Base-by-base conservation (phyloP, 306 rosid genomes). In the Cicer bijugum region DNA sequence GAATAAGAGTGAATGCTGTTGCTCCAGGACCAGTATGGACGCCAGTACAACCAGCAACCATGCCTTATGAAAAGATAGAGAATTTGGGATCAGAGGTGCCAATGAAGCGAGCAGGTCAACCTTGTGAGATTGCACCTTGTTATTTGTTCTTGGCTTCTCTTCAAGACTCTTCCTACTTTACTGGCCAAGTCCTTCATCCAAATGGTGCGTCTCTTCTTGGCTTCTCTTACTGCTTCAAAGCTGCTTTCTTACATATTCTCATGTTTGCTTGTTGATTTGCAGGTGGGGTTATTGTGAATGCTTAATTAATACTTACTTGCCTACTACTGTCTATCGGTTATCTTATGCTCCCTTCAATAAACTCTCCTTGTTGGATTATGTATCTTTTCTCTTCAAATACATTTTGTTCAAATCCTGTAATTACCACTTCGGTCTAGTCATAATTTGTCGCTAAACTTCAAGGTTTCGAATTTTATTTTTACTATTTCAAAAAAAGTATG, bases 1-100 rank as follows among this genome's bases (percentile, higher is more conserved):
- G 90, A 19, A 88, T 88, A 37, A 77, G 92, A 17, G 92, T 88
- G 7, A 88, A 88, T 28, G 90, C 75, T 0, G 92, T 88, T 77
- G 92, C 90, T 5, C 90, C 92, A 0, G 88, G 92, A 1, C 88
- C 89, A 0, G 86, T 85, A 8, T 88, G 89, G 92, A 88, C 89
- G 4, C 92, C 88, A 2, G 1, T 77, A 67, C 89, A 85, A 43
- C 89, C 89, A 0, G 87, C 86, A 1, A 52, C 84, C 0, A 80
- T 69, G 76, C 81, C 85, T 1, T 57, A 48, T 40, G 88, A 88
- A 72, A 68, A 50, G 81, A 71, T 84, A 0, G 44, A 81, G 59
- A 69, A 16, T 8, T 68, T 88, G 28, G 92, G 92, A 0, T 80
- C 80, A 0, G 82, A 72, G 8, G 83, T 78, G 4, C 92, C 88